A percentile compares a stretch with the other conserved stretches of the same genome.
Conservation (phyloP, 176 grass and related monocot genomes). For the Oropetium thomaeum region DNA sequence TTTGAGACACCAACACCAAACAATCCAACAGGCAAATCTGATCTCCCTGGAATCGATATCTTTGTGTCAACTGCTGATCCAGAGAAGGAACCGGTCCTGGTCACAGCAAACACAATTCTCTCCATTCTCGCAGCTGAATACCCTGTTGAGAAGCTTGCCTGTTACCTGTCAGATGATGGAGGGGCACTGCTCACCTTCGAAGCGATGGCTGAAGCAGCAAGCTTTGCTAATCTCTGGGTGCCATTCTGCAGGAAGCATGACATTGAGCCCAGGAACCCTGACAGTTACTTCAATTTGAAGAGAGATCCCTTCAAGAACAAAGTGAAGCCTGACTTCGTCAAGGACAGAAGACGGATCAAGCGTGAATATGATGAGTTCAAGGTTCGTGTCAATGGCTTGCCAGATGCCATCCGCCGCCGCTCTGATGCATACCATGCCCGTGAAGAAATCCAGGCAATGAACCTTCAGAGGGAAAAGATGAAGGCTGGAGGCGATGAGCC, state of each 20-base stretch:
- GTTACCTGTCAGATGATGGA: slow-evolving; percentile 91
- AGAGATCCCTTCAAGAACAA: slow-evolving; percentile 95
- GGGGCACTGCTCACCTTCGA: slow-evolving; percentile 95
- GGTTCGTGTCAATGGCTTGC: slow-evolving; percentile 85
- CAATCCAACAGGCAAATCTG: slow-evolving; percentile 87
- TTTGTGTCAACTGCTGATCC: slow-evolving; percentile 96
- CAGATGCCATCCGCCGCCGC: slow-evolving; percentile 82
- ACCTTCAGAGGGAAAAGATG: slow-evolving; percentile 74
- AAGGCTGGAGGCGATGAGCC: slow-evolving; percentile 72
- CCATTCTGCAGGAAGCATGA: slow-evolving; percentile 96
- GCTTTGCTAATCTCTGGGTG: slow-evolving; percentile 87
- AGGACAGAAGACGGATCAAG: slow-evolving; percentile 87
- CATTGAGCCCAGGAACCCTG: slow-evolving; percentile 94
- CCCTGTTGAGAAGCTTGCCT: slow-evolving; percentile 94
- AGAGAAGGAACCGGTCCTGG: slow-evolving; percentile 89
- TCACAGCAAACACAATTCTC: slow-evolving; percentile 95
- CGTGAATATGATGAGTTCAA: slow-evolving; percentile 97
- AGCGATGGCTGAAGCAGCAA: slow-evolving; percentile 97
- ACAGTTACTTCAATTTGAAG: slow-evolving; percentile 88
- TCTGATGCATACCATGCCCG: slow-evolving; percentile 96
- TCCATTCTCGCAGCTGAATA: slow-evolving; percentile 88
- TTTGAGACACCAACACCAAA: slow-evolving; percentile 66
- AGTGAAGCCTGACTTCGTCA: slow-evolving; percentile 86
- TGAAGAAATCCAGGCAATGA: slow-evolving; percentile 96
- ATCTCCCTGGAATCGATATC: slow-evolving; percentile 80